Evolutionary conservation across 768 basidiomycete species (phyloP).

Genomic region (Psilocybe tampanensis): DNA sequence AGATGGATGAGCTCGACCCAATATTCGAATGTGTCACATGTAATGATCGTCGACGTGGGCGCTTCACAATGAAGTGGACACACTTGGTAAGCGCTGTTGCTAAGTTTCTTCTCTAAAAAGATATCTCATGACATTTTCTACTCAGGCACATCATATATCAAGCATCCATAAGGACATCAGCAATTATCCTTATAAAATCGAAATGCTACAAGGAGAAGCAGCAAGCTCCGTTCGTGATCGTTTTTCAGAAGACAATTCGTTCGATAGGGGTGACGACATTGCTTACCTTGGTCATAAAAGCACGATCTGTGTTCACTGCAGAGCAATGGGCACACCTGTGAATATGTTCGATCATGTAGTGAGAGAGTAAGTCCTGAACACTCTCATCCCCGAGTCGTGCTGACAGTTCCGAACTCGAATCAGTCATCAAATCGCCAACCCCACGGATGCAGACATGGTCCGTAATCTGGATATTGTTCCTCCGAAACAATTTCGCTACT

Average conservation of each 20-base stretch:
- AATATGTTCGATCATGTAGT: neutral
- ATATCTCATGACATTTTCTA: neutral
- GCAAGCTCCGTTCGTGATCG: neutral
- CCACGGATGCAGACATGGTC: neutral
- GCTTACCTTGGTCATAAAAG: neutral
- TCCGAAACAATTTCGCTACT: neutral
- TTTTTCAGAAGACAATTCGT: neutral
- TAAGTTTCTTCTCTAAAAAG: neutral
- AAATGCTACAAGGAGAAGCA: neutral
- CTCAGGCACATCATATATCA: neutral
- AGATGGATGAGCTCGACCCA: slow-evolving; percentile 23
- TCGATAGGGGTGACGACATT: neutral
- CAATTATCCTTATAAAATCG: neutral
- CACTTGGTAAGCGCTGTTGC: slow-evolving; percentile 8
- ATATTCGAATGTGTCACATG: slow-evolving; percentile 30
- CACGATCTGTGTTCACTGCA: neutral
- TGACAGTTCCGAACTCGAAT: too few relatives aligned
- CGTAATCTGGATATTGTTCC: too few relatives aligned
- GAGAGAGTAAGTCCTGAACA: neutral
- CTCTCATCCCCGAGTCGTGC: too few relatives aligned
- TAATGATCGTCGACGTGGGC: slow-evolving; percentile 12
- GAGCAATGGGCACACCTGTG: neutral
- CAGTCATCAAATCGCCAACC: neutral
- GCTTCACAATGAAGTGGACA: slow-evolving; percentile 28
- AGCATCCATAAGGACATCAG: neutral